Evolutionary conservation across 1,284 basidiomycete genomes (phyloP).

Genomic region (Boletellus deceptivus): DNA sequence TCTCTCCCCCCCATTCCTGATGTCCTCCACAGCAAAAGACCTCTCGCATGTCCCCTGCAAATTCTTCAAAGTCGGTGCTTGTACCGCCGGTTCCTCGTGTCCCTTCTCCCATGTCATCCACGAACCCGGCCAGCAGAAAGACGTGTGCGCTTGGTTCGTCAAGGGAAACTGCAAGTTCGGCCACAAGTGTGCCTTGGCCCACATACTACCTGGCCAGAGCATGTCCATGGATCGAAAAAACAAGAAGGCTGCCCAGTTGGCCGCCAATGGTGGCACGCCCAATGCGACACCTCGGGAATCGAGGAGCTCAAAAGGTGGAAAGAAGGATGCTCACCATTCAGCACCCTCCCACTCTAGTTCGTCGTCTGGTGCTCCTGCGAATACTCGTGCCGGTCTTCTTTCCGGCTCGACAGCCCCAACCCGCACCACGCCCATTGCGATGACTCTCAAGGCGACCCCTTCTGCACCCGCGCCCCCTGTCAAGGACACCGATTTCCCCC

Average conservation of each 20-base stretch:
- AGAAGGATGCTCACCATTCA: constrained; percentile 33
- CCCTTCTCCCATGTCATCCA: constrained; percentile 82
- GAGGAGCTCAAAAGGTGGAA: constrained; percentile 41
- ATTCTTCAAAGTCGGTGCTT: constrained; percentile 93
- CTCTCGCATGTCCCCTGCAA: constrained; percentile 97
- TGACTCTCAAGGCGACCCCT: constrained; percentile 69
- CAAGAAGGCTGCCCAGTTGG: constrained; percentile 90
- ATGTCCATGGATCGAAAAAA: constrained; percentile 98
- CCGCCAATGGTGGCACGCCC: constrained; percentile 46
- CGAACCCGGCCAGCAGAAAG: constrained; percentile 82
- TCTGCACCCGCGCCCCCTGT: constrained; percentile 76
- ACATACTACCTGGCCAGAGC: constrained; percentile 90
- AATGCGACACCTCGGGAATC: constrained; percentile 32
- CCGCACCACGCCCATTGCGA: constrained; percentile 52
- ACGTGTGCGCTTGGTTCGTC: constrained; percentile 92
- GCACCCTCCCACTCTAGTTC: constrained; percentile 11
- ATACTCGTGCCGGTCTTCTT: constrained; percentile 47
- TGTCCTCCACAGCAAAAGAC: constrained; percentile 62
- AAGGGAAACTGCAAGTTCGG: constrained; percentile 98
- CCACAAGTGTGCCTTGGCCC: constrained; percentile 94
- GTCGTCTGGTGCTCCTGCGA: constrained; percentile 8
- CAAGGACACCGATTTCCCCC: constrained; percentile 72
- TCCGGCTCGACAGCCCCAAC: constrained; percentile 53
- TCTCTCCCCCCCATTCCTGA: not conserved
- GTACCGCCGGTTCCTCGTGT: constrained; percentile 93